phyloP scores from a whole-genome alignment of 176 grass and related monocot species.

The Zizania latifolia region DNA sequence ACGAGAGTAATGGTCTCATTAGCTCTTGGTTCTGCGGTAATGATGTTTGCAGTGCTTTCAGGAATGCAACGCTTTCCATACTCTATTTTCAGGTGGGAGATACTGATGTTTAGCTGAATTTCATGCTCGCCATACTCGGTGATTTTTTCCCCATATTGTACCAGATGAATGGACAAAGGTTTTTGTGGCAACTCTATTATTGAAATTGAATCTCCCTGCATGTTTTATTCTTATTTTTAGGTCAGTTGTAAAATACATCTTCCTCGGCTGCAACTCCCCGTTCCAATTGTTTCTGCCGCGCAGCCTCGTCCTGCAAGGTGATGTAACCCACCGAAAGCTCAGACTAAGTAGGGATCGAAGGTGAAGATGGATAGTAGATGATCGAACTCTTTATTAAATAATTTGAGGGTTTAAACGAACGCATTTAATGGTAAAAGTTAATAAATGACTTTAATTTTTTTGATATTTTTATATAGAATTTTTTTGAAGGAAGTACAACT shows the following conservation, averaged over 20 bases:
- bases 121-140: neutral
- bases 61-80: slow-evolving; percentile 51
- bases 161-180: neutral
- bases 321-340: neutral
- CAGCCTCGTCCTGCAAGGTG: too few species aligned
- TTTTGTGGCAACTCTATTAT: neutral
- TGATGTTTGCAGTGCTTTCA: slow-evolving; percentile 34
- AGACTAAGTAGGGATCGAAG: neutral
- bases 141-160: neutral
- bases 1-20: slow-evolving; percentile 55
- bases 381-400: too few species aligned
- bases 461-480: too few species aligned
- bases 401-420: too few species aligned
- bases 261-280: too few species aligned
- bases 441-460: too few species aligned
- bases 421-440: too few species aligned
- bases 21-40: slow-evolving; percentile 60
- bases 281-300: too few species aligned
- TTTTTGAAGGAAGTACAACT: too few species aligned
- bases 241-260: too few species aligned
- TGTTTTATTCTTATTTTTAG: neutral
- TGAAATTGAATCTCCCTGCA: neutral
- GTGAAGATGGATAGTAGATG: too few species aligned
- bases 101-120: neutral
- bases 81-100: slow-evolving; percentile 53